phyloP scores from a whole-genome alignment of 768 basidiomycete species.

The Nidularia pulvinata region DNA sequence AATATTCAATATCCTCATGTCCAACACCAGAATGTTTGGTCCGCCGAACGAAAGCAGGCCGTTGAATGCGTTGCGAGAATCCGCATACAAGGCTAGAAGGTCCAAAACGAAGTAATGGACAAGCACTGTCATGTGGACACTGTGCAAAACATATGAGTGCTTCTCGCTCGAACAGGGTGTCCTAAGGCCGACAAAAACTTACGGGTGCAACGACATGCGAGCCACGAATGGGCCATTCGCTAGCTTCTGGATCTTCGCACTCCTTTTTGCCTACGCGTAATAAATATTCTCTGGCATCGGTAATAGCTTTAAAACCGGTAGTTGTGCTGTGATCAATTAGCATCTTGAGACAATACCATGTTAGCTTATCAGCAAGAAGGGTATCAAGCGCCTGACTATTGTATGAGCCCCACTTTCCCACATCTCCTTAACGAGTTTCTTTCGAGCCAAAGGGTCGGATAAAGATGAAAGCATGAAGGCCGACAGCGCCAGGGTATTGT shows the following conservation, averaged over 20 bases:
- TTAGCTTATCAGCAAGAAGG: background rate
- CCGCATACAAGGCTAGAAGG: slow-evolving; percentile 63
- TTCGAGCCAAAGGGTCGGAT: slow-evolving; percentile 57
- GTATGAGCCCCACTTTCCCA: slow-evolving; percentile 91
- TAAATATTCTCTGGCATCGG: slow-evolving; percentile 77
- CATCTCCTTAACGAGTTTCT: slow-evolving; percentile 75
- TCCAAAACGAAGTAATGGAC: slow-evolving; percentile 72
- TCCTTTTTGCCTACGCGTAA: slow-evolving; percentile 64
- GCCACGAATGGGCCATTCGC: slow-evolving; percentile 41
- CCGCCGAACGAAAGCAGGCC: slow-evolving; percentile 80
- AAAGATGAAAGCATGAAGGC: slow-evolving; percentile 87
- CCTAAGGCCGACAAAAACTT: slow-evolving; percentile 18
- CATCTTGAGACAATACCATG: slow-evolving; percentile 44
- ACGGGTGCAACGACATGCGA: slow-evolving; percentile 91
- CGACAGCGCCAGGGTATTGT: slow-evolving; percentile 69
- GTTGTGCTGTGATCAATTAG: slow-evolving; percentile 84
- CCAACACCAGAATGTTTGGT: slow-evolving; percentile 88
- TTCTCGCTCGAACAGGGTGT: background rate
- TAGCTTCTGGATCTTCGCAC: slow-evolving; percentile 40
- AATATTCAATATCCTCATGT: slow-evolving; percentile 87
- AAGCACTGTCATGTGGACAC: slow-evolving; percentile 91
- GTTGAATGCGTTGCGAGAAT: slow-evolving; percentile 86
- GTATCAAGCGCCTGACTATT: slow-evolving; percentile 45
- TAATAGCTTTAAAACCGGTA: slow-evolving; percentile 75
- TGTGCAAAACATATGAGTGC: slow-evolving; percentile 18